Conservation (phyloP, 2,329 filamentous ascomycete species). For the Scleromitrula shiraiana region DNA sequence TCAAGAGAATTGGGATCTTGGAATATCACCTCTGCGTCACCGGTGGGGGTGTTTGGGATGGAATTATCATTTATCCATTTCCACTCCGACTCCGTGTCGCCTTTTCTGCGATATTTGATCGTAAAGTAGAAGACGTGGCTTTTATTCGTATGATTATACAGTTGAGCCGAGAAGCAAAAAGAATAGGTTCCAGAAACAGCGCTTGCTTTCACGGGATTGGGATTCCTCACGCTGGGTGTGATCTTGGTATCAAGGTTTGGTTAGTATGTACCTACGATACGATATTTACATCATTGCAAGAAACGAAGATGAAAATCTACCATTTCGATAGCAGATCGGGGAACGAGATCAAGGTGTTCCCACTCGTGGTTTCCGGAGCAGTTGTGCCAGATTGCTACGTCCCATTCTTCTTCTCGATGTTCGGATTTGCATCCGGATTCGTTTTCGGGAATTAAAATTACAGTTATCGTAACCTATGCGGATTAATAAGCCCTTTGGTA, state of each 20-base stretch:
- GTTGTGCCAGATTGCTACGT: conserved; percentile 4
- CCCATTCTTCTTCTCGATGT: neutral
- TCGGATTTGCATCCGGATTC: neutral
- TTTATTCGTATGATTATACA: neutral
- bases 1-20: neutral
- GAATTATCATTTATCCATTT: conserved; percentile 2
- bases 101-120: neutral
- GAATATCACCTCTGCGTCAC: conserved; percentile 3
- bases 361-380: neutral
- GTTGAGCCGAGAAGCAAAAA: neutral
- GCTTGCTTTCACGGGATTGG: neutral
- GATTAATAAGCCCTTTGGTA: neutral
- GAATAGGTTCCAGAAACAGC: neutral
- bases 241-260: no score
- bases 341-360: neutral
- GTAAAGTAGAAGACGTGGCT: neutral
- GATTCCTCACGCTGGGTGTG: no score
- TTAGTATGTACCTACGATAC: neutral
- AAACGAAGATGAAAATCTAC: no score
- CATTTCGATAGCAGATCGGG: neutral
- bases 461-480: neutral
- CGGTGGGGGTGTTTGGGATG: neutral
- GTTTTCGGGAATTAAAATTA: neutral
- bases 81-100: neutral
- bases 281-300: no score